Evolutionary conservation across 345 rosid genomes (phyloP), one percentile per base, ranked within the genome.

Genomic region (Camelina hispida): DNA sequence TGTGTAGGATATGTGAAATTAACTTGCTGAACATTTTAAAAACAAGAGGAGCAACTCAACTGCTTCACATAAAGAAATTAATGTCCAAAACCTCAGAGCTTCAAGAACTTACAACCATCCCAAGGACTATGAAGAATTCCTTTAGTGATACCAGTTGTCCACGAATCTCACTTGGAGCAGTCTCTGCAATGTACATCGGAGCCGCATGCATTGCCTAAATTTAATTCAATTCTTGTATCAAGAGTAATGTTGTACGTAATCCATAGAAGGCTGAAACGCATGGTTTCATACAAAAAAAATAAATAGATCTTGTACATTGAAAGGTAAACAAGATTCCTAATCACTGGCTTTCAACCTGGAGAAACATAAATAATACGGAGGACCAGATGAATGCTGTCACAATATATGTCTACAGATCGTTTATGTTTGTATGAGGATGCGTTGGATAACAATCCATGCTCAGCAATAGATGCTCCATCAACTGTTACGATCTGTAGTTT

Each of bases 171-270:
- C 83, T 80, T 65, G 98, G 96, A 66, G 97, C 91, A 72, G 98
- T 93, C 91, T 91, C 98, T 69, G 98, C 95, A 68, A 93, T 91
- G 84, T 91, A 93, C 91, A 91, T 91, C 3, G 98, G 98, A 78
- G 98, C 98, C 74, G 97, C 90, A 74, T 93, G 98, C 98, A 93
- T 93, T 64, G 98, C 90, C 98, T 93, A 78, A 46, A 81, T 71
- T 69, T 43, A 46, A 10, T 54, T 65, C 52, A 37, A 12, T 66
- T 56, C n/a, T 35, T 16, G 3, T 73, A 68, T 32, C 22, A 62
- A 37, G 15, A 35, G 18, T 25, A 55, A 30, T 50, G 11, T 5
- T 62, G 40, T 50, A 52, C 18, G 42, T 47, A 62, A 69, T n/a
- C 43, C 55, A 28, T 42, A 48, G 61, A 34, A 6, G 37, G 42